Evolutionary conservation across 1,284 basidiomycete species (phyloP).

Genomic region (Apiotrichum akiyoshidainum): DNA sequence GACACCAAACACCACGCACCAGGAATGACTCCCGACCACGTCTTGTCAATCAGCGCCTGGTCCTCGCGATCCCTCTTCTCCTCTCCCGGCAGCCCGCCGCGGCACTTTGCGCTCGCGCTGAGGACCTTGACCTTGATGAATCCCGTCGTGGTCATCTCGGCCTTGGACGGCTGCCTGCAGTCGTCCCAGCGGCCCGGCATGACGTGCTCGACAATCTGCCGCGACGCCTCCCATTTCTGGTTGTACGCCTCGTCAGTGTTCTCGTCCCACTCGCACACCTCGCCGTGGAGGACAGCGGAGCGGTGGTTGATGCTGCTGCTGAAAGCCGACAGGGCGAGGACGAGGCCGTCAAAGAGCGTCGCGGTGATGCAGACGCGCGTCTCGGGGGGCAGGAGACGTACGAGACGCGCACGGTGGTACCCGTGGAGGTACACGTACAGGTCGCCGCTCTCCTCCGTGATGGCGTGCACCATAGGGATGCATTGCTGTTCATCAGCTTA

Average conservation of each 20-base stretch:
- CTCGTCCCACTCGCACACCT: conserved; percentile 23
- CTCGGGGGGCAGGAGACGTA: conserved; percentile 27
- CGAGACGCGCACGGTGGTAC: conserved; percentile 30
- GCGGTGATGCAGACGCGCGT: conserved; percentile 34
- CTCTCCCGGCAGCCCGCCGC: conserved; percentile 26
- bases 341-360: conserved; percentile 36
- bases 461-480: conserved; percentile 15
- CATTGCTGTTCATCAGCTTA: conserved; percentile 4
- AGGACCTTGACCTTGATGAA: conserved; percentile 32
- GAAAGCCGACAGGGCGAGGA: conserved; percentile 34
- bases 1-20: neutral
- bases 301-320: conserved; percentile 37
- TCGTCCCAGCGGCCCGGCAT: conserved; percentile 28
- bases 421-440: conserved; percentile 18
- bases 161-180: conserved; percentile 23
- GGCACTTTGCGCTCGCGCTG: conserved; percentile 22
- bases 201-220: conserved; percentile 25
- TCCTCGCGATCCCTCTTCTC: conserved; percentile 26
- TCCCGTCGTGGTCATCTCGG: conserved; percentile 32
- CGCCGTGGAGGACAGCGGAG: conserved; percentile 35
- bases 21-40: conserved; percentile 35
- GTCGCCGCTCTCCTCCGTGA: neutral
- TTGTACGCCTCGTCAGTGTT: neutral
- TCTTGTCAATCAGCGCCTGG: conserved; percentile 13
- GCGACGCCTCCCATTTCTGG: conserved; percentile 10